These are phyloP conservation scores for Trifolium pratense DNA, from an alignment of 306 rosid species.

Conservation along the genomic window DNA sequence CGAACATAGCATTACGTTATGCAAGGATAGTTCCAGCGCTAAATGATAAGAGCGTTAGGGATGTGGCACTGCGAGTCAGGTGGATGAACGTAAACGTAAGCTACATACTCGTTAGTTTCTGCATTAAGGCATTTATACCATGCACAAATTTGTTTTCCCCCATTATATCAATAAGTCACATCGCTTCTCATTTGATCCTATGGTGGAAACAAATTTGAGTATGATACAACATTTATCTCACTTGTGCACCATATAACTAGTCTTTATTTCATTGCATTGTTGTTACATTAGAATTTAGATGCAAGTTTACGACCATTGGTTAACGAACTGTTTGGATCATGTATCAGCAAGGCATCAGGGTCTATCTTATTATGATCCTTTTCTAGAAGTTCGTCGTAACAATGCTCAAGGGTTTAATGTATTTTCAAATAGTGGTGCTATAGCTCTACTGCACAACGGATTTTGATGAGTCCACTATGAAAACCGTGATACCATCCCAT, in stretches of 20 bases:
- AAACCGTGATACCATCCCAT: not conserved
- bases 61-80: slow-evolving; percentile 92
- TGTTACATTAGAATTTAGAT: not conserved
- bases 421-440: not conserved
- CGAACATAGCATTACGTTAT: slow-evolving; percentile 69
- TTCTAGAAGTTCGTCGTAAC: slow-evolving; percentile 32
- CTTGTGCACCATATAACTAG: no score
- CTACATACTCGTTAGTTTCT: slow-evolving; percentile 28
- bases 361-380: slow-evolving; percentile 31
- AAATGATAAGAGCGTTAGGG: slow-evolving; percentile 85
- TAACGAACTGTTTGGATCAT: slow-evolving; percentile 3
- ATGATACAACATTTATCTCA: no score
- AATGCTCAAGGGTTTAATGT: slow-evolving; percentile 22
- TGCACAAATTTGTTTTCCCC: no score
- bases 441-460: not conserved
- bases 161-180: no score
- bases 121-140: slow-evolving; percentile 18
- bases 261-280: not conserved
- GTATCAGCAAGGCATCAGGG: slow-evolving; percentile 2
- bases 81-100: slow-evolving; percentile 99
- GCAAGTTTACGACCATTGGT: slow-evolving; percentile 5
- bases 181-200: no score
- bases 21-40: slow-evolving; percentile 87
- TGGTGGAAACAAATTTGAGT: no score
- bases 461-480: not conserved